Evolutionary conservation across 805 yeast genomes (phyloP).

Genomic region (Zygosaccharomyces rouxii): DNA sequence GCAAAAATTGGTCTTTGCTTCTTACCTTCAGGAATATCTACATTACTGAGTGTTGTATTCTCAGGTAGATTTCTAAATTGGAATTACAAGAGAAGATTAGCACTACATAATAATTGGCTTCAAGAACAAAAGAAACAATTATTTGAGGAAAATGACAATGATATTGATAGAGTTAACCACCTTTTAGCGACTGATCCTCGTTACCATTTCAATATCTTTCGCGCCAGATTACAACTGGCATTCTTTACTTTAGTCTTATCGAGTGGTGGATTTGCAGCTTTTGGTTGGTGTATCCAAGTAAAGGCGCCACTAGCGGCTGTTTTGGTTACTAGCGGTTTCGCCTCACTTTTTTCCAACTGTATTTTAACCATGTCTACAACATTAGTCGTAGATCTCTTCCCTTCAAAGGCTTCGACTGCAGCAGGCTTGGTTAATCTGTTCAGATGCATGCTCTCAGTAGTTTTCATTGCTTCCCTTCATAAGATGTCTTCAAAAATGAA

Average conservation of each 20-base stretch:
- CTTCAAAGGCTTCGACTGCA: conserved; percentile 66
- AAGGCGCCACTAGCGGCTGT: conserved; percentile 49
- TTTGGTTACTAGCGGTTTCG: conserved; percentile 52
- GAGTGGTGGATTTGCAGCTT: conserved; percentile 42
- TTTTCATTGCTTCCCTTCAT: conserved; percentile 61
- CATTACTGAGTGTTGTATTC: conserved; percentile 54
- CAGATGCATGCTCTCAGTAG: conserved; percentile 70
- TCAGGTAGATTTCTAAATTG: conserved; percentile 56
- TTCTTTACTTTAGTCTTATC: conserved; percentile 41
- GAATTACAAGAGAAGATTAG: conserved; percentile 31
- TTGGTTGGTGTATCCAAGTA: conserved; percentile 69
- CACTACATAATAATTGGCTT: conserved; percentile 23
- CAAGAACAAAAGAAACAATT: conserved; percentile 15
- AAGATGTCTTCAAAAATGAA: conserved; percentile 55
- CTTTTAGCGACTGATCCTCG: conserved; percentile 23
- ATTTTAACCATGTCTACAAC: conserved; percentile 58
- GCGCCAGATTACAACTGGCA: conserved; percentile 49
- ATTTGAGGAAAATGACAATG: conserved; percentile 20
- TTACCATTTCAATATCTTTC: conserved; percentile 49
- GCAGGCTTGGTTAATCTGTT: conserved; percentile 67
- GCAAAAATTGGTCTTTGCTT: conserved; percentile 65
- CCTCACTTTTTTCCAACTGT: conserved; percentile 56
- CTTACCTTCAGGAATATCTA: conserved; percentile 68
- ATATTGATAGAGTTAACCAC: conserved; percentile 18
- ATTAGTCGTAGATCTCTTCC: conserved; percentile 70